Percentiles rank a stretch among this genome's conserved stretches.
These are phyloP conservation scores for Mycena albidolilacea DNA, from an alignment of 768 basidiomycete species.

Conservation along the genomic window DNA sequence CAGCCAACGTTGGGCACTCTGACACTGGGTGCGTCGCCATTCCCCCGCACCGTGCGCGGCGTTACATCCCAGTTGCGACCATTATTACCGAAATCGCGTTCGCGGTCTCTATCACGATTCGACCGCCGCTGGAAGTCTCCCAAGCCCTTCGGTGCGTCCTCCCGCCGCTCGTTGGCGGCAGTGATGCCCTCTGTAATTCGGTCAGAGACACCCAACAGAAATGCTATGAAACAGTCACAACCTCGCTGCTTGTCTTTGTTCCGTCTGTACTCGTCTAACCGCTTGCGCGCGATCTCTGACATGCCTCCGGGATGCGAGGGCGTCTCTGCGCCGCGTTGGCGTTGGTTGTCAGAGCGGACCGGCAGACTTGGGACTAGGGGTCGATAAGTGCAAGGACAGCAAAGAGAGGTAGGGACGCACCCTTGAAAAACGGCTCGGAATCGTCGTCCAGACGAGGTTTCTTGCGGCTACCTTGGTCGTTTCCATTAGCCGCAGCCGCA, in stretches of 20 bases:
- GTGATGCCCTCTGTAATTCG: slow-evolving; percentile 75
- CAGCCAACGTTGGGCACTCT: slow-evolving; percentile 94
- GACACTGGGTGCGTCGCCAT: slow-evolving; percentile 82
- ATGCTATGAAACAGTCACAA: slow-evolving; percentile 43
- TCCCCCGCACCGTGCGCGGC: slow-evolving; percentile 69
- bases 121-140: slow-evolving; percentile 95
- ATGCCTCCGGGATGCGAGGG: slow-evolving; percentile 95
- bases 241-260: slow-evolving; percentile 81
- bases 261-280: slow-evolving; percentile 84
- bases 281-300: slow-evolving; percentile 77
- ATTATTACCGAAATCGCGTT: slow-evolving; percentile 53
- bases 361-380: slow-evolving; percentile 86
- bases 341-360: slow-evolving; percentile 66
- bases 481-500: slow-evolving; percentile 62
- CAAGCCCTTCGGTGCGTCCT: slow-evolving; percentile 80
- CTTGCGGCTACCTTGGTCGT: slow-evolving; percentile 71
- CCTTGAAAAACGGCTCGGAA: slow-evolving; percentile 88
- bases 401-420: slow-evolving; percentile 53
- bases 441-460: slow-evolving; percentile 73
- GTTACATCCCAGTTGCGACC: slow-evolving; percentile 69
- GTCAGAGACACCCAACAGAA: slow-evolving; percentile 18
- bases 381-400: slow-evolving; percentile 28
- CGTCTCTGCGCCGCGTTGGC: slow-evolving; percentile 90
- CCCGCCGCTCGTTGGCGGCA: slow-evolving; percentile 68
- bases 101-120: slow-evolving; percentile 78